These are phyloP conservation scores for Trifolium repens DNA, from an alignment of 306 rosid genomes.

Conservation along the genomic window DNA sequence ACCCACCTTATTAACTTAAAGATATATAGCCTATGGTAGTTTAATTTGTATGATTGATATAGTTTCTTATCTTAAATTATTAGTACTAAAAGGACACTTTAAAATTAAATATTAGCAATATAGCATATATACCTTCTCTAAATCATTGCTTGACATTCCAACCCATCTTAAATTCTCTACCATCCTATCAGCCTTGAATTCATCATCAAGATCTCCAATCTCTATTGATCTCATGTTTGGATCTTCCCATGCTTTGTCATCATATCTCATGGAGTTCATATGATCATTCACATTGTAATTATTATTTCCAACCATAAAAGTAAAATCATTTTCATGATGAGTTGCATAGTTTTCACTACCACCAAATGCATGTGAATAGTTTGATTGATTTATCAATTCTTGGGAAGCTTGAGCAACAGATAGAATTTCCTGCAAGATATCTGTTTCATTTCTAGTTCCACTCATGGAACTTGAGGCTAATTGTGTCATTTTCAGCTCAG, in stretches of 20 bases:
- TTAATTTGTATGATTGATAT: neutral
- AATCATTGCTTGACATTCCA: constrained; percentile 76
- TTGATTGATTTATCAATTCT: constrained; percentile 63
- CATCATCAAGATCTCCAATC: constrained; percentile 61
- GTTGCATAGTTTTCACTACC: constrained; percentile 49
- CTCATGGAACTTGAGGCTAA: constrained; percentile 35
- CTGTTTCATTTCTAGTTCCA: constrained; percentile 54
- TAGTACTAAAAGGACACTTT: neutral
- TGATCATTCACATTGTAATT: constrained; percentile 44
- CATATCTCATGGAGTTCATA: constrained; percentile 50
- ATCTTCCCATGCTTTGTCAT: constrained; percentile 65
- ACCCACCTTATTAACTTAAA: neutral
- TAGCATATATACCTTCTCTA: constrained; percentile 60
- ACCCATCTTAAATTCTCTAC: constrained; percentile 87
- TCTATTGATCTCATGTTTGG: constrained; percentile 57
- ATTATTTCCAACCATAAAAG: constrained; percentile 61
- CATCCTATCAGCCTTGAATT: constrained; percentile 57
- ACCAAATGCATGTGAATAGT: constrained; percentile 50
- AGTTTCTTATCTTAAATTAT: neutral
- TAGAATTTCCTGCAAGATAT: constrained; percentile 85
- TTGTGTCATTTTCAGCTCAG: constrained; percentile 59
- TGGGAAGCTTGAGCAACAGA: constrained; percentile 93
- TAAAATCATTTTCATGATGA: constrained; percentile 54
- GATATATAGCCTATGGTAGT: neutral
- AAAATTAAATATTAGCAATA: neutral